Evolutionary conservation across 352 stramenopile genomes (phyloP), one percentile per base, ranked within the genome.

Genomic region (Globisporangium solare): DNA sequence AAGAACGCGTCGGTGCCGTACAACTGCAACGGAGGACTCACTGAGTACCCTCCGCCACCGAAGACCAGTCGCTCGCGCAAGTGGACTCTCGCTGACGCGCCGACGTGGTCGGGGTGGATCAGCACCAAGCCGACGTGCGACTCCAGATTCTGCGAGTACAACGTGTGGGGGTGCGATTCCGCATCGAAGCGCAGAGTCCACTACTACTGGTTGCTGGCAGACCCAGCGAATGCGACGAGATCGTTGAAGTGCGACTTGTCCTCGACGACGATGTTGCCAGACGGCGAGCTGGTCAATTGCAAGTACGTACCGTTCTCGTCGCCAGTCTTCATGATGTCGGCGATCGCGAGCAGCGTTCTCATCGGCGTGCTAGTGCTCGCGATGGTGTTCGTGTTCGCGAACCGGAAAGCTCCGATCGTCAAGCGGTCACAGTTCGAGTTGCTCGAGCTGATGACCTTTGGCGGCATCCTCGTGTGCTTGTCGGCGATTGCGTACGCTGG

Each of bases 371-470:
- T 77, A 0, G 39, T 77, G 0, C 7, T 54, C 2, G 48, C 55
- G 2, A 63, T 72, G 5, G 7, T 67, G 3, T 14, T 73, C 2
- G 68, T 85, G 3, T 64, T 59, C 47, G 56, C 58, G 4, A 39
- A 72, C 3, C 74, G 74, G 24, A 50, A 74, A 20, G 65, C 48
- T 1, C 66, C 72, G 0, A 77, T 81, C 43, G 75, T 83, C 32
- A 74, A 74, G 14, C 60, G 74, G 11, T 78, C 73, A 0, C 74
- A 85, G 27, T 83, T 53, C 22, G 67, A 82, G 39, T 63, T 85
- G 40, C 54, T 85, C 0, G 20, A 71, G 15, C 42, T 75, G 14
- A 81, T 85, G 60, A 50, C 77, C 2, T 46, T 66, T 20, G 74
- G 74, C 3, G 68, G 64, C 2, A 73, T 79, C 32, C 57, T 79